These are phyloP conservation scores for Cadophora sp. DNA, from an alignment of 2,329 filamentous ascomycete species.

Conservation along the genomic window DNA sequence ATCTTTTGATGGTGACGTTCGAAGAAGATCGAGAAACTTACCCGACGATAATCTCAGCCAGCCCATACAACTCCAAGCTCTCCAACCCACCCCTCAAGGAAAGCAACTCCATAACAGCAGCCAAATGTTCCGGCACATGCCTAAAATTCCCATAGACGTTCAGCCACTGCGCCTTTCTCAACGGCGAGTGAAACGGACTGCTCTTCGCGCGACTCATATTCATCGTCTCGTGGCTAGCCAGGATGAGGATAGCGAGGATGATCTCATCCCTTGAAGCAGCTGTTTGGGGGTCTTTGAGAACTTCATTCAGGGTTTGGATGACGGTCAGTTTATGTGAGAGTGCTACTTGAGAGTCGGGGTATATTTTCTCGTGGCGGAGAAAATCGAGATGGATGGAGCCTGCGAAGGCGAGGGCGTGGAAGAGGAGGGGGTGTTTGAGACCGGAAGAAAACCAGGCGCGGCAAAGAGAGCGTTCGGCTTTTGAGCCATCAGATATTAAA, in stretches of 20 bases:
- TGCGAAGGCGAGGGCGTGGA: background rate
- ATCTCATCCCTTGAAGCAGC: background rate
- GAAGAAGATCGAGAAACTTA: background rate
- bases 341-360: background rate
- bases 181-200: conserved; percentile 8
- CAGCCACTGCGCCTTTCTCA: conserved; percentile 1
- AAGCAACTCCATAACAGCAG: background rate
- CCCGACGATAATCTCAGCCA: background rate
- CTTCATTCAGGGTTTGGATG: background rate
- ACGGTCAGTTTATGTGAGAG: conserved; percentile 1
- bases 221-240: background rate
- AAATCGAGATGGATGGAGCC: background rate
- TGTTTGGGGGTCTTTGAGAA: background rate
- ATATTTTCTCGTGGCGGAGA: background rate
- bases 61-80: background rate
- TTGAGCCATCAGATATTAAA: background rate
- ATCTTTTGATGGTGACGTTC: background rate
- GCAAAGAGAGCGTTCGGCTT: background rate
- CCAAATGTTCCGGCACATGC: background rate
- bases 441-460: background rate
- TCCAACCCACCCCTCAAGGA: conserved; percentile 5
- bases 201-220: background rate
- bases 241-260: background rate
- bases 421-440: background rate
- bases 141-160: conserved; percentile 3